Conservation (phyloP, 2,329 filamentous ascomycete species). For the Verticillium zaregamsianum region DNA sequence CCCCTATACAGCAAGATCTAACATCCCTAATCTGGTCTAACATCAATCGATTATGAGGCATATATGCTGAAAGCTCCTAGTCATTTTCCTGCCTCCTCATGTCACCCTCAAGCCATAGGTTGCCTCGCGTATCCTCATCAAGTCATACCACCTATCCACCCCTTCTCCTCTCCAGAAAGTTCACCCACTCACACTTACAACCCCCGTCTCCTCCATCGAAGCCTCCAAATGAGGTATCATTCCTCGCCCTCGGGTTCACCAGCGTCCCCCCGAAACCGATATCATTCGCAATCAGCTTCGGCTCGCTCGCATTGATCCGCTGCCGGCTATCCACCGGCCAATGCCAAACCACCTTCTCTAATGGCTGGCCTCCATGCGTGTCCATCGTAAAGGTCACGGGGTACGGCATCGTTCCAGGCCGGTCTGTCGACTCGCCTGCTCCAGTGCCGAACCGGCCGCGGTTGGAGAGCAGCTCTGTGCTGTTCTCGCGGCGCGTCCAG, state of each 20-base stretch:
- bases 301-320: conserved; percentile 37
- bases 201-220: conserved; percentile 61
- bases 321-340: conserved; percentile 45
- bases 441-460: conserved; percentile 19
- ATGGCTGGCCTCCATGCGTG: conserved; percentile 55
- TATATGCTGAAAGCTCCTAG: too few relatives aligned
- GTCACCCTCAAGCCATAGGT: too few relatives aligned
- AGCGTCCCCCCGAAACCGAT: conserved; percentile 45
- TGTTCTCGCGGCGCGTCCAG: conserved; percentile 52
- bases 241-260: conserved; percentile 45
- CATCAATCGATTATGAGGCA: too few relatives aligned
- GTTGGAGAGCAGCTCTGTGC: conserved; percentile 34
- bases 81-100: too few relatives aligned
- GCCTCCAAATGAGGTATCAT: conserved; percentile 48
- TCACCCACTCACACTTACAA: conserved; percentile 58
- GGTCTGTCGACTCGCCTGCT: conserved; percentile 24
- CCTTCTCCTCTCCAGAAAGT: conserved; percentile 32
- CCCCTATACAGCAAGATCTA: too few relatives aligned
- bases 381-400: conserved; percentile 58
- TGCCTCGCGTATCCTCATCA: background rate
- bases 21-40: too few relatives aligned
- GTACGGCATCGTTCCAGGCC: conserved; percentile 59
- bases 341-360: conserved; percentile 50
- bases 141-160: background rate
- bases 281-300: conserved; percentile 43